These are phyloP conservation scores for Trametes villosa DNA, from an alignment of 768 basidiomycete species.

Conservation along the genomic window DNA sequence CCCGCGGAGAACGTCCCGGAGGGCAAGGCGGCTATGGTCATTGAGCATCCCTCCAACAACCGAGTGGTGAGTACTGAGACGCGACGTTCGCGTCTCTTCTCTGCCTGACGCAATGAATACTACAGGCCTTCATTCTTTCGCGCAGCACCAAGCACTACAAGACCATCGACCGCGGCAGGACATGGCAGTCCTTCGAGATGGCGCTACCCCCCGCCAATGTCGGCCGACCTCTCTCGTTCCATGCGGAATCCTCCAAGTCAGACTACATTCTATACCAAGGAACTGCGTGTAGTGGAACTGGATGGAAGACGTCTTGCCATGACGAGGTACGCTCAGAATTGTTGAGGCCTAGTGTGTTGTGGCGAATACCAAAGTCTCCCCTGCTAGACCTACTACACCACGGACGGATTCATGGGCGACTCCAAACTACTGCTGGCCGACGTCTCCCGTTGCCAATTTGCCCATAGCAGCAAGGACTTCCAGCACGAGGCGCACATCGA, in stretches of 20 bases:
- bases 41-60: slow-evolving; percentile 88
- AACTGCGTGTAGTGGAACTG: slow-evolving; percentile 53
- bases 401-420: slow-evolving; percentile 72
- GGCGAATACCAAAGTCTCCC: background rate
- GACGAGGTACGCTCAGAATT: slow-evolving; percentile 61
- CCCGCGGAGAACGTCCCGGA: slow-evolving; percentile 53
- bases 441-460: slow-evolving; percentile 84
- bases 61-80: slow-evolving; percentile 55
- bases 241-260: slow-evolving; percentile 72
- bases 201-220: slow-evolving; percentile 62
- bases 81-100: background rate
- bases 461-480: slow-evolving; percentile 84
- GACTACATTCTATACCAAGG: slow-evolving; percentile 84
- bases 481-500: slow-evolving; percentile 73
- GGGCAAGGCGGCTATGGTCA: slow-evolving; percentile 69
- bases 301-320: slow-evolving; percentile 63
- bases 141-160: slow-evolving; percentile 79
- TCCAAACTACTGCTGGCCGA: slow-evolving; percentile 66
- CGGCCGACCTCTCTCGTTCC: slow-evolving; percentile 79
- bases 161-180: slow-evolving; percentile 84
- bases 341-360: background rate
- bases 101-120: background rate
- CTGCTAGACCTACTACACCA: slow-evolving; percentile 85
- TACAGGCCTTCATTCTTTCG: slow-evolving; percentile 86
- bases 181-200: slow-evolving; percentile 83